Base-by-base conservation (phyloP, 257 asterid species). In the Petunia secreta region DNA sequence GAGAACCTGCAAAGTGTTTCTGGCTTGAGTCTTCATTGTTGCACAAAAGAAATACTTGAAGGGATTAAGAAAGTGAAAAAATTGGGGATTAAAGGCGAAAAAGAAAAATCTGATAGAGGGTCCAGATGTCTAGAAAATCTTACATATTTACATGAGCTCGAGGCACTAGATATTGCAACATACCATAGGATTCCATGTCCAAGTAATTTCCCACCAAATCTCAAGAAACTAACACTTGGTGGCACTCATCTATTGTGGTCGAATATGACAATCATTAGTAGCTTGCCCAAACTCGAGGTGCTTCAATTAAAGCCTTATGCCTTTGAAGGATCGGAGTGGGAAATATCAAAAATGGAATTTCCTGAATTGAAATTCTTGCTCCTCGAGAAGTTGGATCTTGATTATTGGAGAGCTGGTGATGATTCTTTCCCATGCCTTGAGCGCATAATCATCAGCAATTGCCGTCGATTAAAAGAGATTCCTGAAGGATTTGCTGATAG, bases 321-420 rank as follows among this genome's bases (percentile, higher is more conserved):
- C 34, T 80, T 80, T 46, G 11, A 9, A 4, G 83, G 68, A 43
- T 58, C 60, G 10, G 36, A 40, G 52, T 80, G 83, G 83, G 69
- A 80, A 36, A 62, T 78, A 68, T 9, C 52, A 7, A 63, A 34
- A 2, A 37, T 41, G 7, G 75, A 75, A 9, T 80, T 80, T 60
- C 25, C 25, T 25, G 25, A 25, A 25, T 25, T 80, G 14, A 80
- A 57, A 63, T 76, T 15, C 13, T 68, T 80, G 64, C 41, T 58
- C 54, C 50, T 80, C 48, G 63, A 46, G 63, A 16, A 44, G 73
- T 59, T 34, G 8, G 75, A 36, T 80, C 15, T 73, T 11, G 40
- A 46, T 16, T 64, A 73, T n/a, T 60, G 69, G 64, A 54, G 60
- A 14, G 74, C 75, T 3, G 2, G 57, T 1, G 57, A 52, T 4